Conservation (phyloP, 108 stramenopile species). For the Skeletonema marinoi region DNA sequence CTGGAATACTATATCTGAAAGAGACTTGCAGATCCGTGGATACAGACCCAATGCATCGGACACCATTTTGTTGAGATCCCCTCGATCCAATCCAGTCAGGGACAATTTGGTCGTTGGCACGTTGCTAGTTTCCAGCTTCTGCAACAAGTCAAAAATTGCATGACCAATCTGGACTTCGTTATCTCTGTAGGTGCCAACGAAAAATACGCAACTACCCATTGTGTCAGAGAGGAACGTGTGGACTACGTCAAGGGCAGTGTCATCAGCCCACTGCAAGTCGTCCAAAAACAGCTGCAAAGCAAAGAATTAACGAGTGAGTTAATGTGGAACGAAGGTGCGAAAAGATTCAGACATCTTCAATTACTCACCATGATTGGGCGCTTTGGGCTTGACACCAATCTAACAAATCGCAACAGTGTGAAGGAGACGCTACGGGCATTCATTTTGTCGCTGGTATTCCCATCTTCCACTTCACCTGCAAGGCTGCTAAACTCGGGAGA, state of each 20-base stretch:
- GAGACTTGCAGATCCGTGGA: conserved; percentile 18
- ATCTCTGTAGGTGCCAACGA: conserved; percentile 5
- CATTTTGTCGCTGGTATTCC: too few relatives aligned
- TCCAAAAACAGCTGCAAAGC: conserved; percentile 31
- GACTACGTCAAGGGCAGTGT: too few relatives aligned
- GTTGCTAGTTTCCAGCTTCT: background rate
- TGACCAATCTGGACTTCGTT: conserved; percentile 34
- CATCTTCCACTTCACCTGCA: conserved; percentile 14
- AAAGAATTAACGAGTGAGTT: too few relatives aligned
- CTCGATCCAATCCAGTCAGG: conserved; percentile 16
- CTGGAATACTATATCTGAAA: conserved; percentile 18
- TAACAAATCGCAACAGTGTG: too few relatives aligned
- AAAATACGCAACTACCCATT: too few relatives aligned
- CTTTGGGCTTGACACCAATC: too few relatives aligned
- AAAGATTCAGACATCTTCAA: too few relatives aligned
- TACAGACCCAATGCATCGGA: conserved; percentile 24
- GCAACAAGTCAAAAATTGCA: conserved; percentile 17
- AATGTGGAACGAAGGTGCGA: too few relatives aligned
- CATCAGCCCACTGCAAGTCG: too few relatives aligned
- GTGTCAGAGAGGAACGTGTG: too few relatives aligned
- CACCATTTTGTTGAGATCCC: conserved; percentile 26
- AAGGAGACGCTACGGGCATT: too few relatives aligned
- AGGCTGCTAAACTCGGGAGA: background rate
- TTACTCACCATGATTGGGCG: too few relatives aligned
- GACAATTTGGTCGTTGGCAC: conserved; percentile 1